Conservation (phyloP, 108 stramenopile species). For the Cyclotella sp. region DNA sequence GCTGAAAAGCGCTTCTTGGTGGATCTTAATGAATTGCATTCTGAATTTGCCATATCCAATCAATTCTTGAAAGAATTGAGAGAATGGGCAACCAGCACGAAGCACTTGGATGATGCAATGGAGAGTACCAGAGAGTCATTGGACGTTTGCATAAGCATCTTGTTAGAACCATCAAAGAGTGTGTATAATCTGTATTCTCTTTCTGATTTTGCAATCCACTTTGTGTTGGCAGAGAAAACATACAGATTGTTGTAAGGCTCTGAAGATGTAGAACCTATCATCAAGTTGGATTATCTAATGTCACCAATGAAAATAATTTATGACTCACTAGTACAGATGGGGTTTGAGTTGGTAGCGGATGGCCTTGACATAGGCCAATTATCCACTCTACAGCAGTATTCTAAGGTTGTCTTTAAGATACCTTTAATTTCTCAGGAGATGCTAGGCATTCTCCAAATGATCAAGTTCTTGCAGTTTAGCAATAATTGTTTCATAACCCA, state of each 20-base stretch:
- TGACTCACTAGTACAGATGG: constrained; percentile 79
- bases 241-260: constrained; percentile 49
- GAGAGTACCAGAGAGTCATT: constrained; percentile 86
- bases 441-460: too few species aligned
- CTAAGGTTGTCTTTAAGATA: too few species aligned
- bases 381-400: too few species aligned
- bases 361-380: constrained; percentile 86
- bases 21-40: constrained; percentile 73
- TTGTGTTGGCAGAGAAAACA: constrained; percentile 26
- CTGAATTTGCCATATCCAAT: constrained; percentile 71
- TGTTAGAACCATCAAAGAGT: constrained; percentile 73
- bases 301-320: constrained; percentile 85
- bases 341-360: constrained; percentile 88
- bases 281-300: constrained; percentile 77
- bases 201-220: constrained; percentile 13
- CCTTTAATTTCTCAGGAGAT: too few species aligned
- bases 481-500: too few species aligned
- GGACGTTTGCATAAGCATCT: constrained; percentile 78
- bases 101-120: constrained; percentile 49
- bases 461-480: too few species aligned
- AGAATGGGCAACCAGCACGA: constrained; percentile 57
- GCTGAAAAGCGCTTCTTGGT: constrained; percentile 84
- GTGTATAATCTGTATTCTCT: constrained; percentile 46
- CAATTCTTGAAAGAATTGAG: constrained; percentile 70
- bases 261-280: constrained; percentile 70